Conservation (phyloP, 192 early-diverging fungal genomes). For the Entrophospora sp. region DNA sequence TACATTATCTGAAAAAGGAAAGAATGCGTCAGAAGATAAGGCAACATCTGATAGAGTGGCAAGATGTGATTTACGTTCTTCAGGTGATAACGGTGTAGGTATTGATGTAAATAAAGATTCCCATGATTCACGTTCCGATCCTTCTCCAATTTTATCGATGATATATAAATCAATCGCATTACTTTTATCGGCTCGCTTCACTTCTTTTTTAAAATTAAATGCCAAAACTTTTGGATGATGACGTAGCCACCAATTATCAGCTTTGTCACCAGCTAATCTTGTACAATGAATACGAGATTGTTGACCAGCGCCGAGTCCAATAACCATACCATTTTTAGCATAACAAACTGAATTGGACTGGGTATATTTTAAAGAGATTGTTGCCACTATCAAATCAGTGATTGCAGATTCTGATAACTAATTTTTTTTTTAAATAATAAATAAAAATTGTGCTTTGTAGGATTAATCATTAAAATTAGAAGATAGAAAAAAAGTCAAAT, state of each 20-base stretch:
- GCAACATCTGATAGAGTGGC: conserved; percentile 62
- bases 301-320: conserved; percentile 96
- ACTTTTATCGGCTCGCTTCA: conserved; percentile 92
- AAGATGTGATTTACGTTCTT: conserved; percentile 74
- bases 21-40: conserved; percentile 95
- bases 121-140: conserved; percentile 64
- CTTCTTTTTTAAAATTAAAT: conserved; percentile 75
- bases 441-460: neutral
- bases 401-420: neutral
- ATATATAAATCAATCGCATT: conserved; percentile 97
- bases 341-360: conserved; percentile 99
- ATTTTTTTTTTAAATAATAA: neutral
- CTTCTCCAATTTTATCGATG: conserved; percentile 75
- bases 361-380: conserved; percentile 96
- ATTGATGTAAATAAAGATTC: conserved; percentile 70
- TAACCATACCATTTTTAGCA: conserved; percentile 90
- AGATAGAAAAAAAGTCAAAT: too few species aligned
- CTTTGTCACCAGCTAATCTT: conserved; percentile 97
- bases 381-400: conserved; percentile 59
- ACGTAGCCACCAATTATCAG: conserved; percentile 97
- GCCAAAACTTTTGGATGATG: conserved; percentile 91
- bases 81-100: conserved; percentile 69
- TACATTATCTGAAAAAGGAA: conserved; percentile 97
- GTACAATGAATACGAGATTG: conserved; percentile 99
- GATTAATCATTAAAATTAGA: conserved; percentile 31